Evolutionary conservation across 306 rosid species (phyloP).

Genomic region (Glycyrrhiza uralensis): DNA sequence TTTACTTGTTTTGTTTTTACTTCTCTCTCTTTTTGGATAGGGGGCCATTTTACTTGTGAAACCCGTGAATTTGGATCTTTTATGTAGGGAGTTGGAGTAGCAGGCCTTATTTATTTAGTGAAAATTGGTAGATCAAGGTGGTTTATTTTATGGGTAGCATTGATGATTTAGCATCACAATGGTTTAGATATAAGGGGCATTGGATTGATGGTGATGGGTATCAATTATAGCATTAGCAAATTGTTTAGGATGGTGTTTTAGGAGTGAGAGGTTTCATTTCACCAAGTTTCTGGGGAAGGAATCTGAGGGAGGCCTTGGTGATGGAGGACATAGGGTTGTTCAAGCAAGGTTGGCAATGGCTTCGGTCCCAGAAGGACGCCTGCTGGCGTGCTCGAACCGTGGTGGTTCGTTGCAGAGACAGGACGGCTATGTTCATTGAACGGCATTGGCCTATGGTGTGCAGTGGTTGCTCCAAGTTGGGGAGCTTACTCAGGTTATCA

Average conservation of each 20-base stretch:
- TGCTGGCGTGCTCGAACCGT: slow-evolving; percentile 45
- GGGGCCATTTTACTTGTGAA: slow-evolving; percentile 26
- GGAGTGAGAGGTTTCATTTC: slow-evolving; percentile 20
- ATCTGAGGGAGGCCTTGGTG: slow-evolving; percentile 33
- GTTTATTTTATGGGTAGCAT: slow-evolving; percentile 46
- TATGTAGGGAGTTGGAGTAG: slow-evolving; percentile 28
- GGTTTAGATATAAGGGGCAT: slow-evolving; percentile 27
- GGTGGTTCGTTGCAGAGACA: slow-evolving; percentile 47
- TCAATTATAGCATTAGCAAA: slow-evolving; percentile 42
- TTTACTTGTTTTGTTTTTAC: background rate
- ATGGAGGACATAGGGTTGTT: slow-evolving; percentile 91
- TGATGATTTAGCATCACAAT: slow-evolving; percentile 38
- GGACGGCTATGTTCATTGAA: slow-evolving; percentile 49
- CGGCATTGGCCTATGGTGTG: slow-evolving; percentile 91
- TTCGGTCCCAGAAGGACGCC: slow-evolving; percentile 60
- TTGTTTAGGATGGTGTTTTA: slow-evolving; percentile 23
- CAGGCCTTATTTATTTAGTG: slow-evolving; percentile 31
- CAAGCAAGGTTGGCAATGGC: slow-evolving; percentile 87
- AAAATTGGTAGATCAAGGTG: slow-evolving; percentile 40
- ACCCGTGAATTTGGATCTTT: slow-evolving; percentile 35
- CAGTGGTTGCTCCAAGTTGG: slow-evolving; percentile 52
- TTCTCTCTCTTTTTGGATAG: slow-evolving; percentile 14
- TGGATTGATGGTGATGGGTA: slow-evolving; percentile 32
- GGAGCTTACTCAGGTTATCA: slow-evolving; percentile 44
- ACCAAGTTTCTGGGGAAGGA: slow-evolving; percentile 22